Evolutionary conservation across 2,329 filamentous ascomycete species (phyloP).

Genomic region (Thelonectria blattea): DNA sequence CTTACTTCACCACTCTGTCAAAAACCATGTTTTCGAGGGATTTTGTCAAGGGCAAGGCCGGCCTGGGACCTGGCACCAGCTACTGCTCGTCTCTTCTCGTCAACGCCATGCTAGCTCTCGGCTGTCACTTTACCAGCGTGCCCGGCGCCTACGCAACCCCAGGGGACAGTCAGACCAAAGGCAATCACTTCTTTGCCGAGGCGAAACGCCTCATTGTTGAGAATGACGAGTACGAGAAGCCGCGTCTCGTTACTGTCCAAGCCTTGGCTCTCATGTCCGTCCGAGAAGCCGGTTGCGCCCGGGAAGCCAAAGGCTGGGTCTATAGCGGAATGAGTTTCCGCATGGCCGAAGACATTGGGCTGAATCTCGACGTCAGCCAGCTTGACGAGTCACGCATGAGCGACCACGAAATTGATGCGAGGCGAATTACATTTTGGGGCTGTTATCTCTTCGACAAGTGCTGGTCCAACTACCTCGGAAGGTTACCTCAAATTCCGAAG

Average conservation of each 20-base stretch:
- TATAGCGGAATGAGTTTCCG: slow-evolving; percentile 98
- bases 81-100: slow-evolving; percentile 92
- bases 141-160: slow-evolving; percentile 73
- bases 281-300: slow-evolving; percentile 89
- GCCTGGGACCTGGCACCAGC: slow-evolving; percentile 61
- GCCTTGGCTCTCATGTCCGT: slow-evolving; percentile 96
- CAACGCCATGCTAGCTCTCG: slow-evolving; percentile 90
- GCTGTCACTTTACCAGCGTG: slow-evolving; percentile 88
- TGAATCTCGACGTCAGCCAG: slow-evolving; percentile 81
- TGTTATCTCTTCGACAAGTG: slow-evolving; percentile 99
- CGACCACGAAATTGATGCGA: slow-evolving; percentile 86
- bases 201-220: slow-evolving; percentile 89
- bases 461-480: slow-evolving; percentile 96
- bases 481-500: slow-evolving; percentile 83
- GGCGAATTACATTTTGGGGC: slow-evolving; percentile 94
- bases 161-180: slow-evolving; percentile 82
- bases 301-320: slow-evolving; percentile 96
- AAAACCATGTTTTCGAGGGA: slow-evolving; percentile 87
- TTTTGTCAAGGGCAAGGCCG: slow-evolving; percentile 74
- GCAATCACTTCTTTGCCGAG: slow-evolving; percentile 95
- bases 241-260: slow-evolving; percentile 87
- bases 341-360: slow-evolving; percentile 92
- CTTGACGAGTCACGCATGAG: slow-evolving; percentile 67
- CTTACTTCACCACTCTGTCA: slow-evolving; percentile 91
- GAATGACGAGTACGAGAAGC: slow-evolving; percentile 91